A percentile compares a stretch with the other conserved stretches of the same genome.
phyloP scores from a whole-genome alignment of 202 grass and related monocot genomes.

The Carex arenaria region DNA sequence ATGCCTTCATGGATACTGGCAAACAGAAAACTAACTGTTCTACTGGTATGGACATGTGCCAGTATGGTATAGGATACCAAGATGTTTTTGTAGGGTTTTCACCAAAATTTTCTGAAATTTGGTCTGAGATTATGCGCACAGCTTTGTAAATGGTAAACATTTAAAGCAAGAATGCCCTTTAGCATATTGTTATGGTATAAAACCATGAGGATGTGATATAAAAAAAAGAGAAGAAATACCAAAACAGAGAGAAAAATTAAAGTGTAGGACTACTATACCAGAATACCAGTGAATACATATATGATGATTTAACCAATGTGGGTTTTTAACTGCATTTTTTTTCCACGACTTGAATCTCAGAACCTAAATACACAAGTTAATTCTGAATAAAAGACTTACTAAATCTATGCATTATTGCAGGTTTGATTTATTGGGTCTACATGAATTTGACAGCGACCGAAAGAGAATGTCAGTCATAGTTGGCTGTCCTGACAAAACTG shows the following conservation, averaged over 20 bases:
- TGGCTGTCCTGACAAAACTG: conserved; percentile 53
- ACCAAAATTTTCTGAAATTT: neutral
- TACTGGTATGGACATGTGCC: neutral
- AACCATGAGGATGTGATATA: neutral
- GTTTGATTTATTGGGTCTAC: conserved; percentile 82
- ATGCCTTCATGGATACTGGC: neutral
- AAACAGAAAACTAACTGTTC: neutral
- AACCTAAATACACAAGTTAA: conserved; percentile 6
- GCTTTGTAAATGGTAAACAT: neutral
- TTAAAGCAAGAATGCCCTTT: neutral
- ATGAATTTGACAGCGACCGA: conserved; percentile 95
- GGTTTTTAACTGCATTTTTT: neutral
- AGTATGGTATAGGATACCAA: neutral
- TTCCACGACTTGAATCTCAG: neutral
- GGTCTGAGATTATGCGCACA: neutral
- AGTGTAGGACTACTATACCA: neutral
- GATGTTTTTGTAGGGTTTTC: neutral
- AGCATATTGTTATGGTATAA: neutral
- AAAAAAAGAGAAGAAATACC: neutral
- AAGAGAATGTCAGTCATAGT: conserved; percentile 97
- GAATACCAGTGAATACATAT: neutral
- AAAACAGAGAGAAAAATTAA: neutral
- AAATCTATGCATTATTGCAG: conserved; percentile 24
- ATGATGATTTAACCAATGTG: neutral
- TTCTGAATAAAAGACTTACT: neutral